Evolutionary conservation across 2,329 filamentous ascomycete species (phyloP), one percentile per base, ranked within the genome.

Genomic region (Calonectria hawksworthii): DNA sequence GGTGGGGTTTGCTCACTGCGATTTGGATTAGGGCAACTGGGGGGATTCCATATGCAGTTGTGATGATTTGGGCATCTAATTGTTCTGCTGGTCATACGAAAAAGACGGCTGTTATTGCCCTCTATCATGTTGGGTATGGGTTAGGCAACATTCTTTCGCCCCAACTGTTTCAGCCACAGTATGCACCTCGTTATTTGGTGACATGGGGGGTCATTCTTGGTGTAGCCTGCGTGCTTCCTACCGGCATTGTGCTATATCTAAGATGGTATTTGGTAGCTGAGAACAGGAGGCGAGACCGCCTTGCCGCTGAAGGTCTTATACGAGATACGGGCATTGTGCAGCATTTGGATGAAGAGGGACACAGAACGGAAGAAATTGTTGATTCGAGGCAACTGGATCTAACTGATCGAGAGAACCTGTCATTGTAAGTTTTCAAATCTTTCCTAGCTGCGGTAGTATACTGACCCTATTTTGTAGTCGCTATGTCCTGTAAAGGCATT

Each of bases 401-500:
- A 18, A 56, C 52, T n/a, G 52, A 56, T 56, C 28, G 52, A 34
- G 52, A 56, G 26, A 56, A 56, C 18, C 30, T 56, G 5, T 10
- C 52, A 34, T 56, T 56, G 52, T 56, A 21, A 56, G 52, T 34
- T 13, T 56, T 32, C 18, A 10, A n/a, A n/a, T 13, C 3, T 8
- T n/a, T 4, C n/a, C 13, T 3, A 8, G 5, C 1, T 18, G 30
- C n/a, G 9, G n/a, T 1, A 1, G 1, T 4, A 2, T 21, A 34
- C 18, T 56, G 10, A 56, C 34, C 34, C 18, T n/a, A 11, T 18
- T n/a, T n/a, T 23, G 2, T 23, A 61, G 54, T 11, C 32, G 54
- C 23, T 61, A 61, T 38, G 54, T 38, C 16, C 21, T 36, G 1
- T 38, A 61, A 41, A 21, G 5, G 4, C 6, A 32, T 13, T n/a